Evolutionary conservation across 148 eudicot genomes (phyloP).

Genomic region (Oxyria digyna): DNA sequence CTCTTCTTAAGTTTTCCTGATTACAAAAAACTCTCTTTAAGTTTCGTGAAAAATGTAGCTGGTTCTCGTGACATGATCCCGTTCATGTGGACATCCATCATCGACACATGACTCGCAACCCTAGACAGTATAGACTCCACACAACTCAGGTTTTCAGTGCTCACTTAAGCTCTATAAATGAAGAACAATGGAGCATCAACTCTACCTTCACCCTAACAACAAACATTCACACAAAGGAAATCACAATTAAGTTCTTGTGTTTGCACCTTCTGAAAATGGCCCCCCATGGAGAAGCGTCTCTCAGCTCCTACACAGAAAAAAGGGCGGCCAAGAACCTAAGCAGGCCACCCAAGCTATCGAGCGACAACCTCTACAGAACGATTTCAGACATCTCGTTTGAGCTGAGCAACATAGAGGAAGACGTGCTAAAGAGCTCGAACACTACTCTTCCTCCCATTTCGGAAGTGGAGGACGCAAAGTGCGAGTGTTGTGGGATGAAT

Average conservation of each 20-base stretch:
- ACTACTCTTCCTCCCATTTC: constrained; percentile 38
- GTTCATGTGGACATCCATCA: constrained; percentile 2
- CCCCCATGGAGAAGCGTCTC: constrained; percentile 47
- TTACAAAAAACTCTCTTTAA: no score
- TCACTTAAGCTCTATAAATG: neutral
- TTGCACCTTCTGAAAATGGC: constrained; percentile 39
- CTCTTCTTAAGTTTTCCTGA: no score
- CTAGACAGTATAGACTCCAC: neutral
- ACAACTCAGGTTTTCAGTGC: neutral
- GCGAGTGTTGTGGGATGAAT: constrained; percentile 83
- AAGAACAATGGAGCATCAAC: neutral
- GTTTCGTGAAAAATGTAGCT: neutral
- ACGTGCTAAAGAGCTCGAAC: constrained; percentile 1
- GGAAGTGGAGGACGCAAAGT: constrained; percentile 61
- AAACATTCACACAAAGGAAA: neutral
- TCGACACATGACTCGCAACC: neutral
- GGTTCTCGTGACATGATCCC: constrained; percentile 5
- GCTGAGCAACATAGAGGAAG: constrained; percentile 22
- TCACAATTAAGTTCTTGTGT: neutral
- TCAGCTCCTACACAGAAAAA: constrained; percentile 14
- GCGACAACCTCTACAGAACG: constrained; percentile 41
- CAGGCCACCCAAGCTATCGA: constrained; percentile 29
- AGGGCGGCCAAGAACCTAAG: constrained; percentile 3
- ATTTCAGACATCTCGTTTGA: constrained; percentile 56
- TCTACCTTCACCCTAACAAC: neutral